Conservation (phyloP, 2,329 filamentous ascomycete genomes). For the Trichoderma polysporum region DNA sequence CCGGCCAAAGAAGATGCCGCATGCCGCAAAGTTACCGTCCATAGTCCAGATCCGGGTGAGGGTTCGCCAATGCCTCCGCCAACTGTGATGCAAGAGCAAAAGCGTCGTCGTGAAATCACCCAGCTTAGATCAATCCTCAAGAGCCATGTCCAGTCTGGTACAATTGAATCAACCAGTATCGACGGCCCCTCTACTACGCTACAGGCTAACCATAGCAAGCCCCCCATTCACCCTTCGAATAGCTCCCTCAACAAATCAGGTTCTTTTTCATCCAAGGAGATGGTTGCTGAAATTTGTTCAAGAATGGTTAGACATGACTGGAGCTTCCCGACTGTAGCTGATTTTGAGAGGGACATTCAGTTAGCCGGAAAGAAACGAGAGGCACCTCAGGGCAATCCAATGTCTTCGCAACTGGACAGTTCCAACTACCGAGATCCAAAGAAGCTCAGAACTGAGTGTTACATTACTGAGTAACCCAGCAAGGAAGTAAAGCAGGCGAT, state of each 20-base stretch:
- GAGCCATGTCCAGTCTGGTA: not conserved
- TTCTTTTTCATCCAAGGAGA: conserved; percentile 21
- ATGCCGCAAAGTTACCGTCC: conserved; percentile 35
- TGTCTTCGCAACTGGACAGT: not conserved
- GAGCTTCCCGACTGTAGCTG: conserved; percentile 29
- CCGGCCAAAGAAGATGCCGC: conserved; percentile 2
- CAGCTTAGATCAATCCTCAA: conserved; percentile 39
- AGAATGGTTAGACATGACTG: conserved; percentile 26
- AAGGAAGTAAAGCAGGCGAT: not conserved
- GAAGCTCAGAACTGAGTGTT: not conserved
- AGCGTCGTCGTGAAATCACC: conserved; percentile 33
- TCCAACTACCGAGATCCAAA: conserved; percentile 14
- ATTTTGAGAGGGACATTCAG: conserved; percentile 28
- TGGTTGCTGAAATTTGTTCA: conserved; percentile 33
- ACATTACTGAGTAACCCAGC: not conserved
- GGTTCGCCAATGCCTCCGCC: conserved; percentile 29
- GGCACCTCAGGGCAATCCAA: not conserved
- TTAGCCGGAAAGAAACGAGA: not conserved
- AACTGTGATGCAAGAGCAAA: conserved; percentile 40
- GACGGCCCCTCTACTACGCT: not conserved
- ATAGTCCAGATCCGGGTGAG: conserved; percentile 30
- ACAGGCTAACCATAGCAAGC: conserved; percentile 27
- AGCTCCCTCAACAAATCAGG: conserved; percentile 10
- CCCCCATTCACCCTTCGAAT: conserved; percentile 28
- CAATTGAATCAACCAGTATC: not conserved